Base-by-base conservation (phyloP, 768 basidiomycete genomes). In the Crassisporium funariophilum region DNA sequence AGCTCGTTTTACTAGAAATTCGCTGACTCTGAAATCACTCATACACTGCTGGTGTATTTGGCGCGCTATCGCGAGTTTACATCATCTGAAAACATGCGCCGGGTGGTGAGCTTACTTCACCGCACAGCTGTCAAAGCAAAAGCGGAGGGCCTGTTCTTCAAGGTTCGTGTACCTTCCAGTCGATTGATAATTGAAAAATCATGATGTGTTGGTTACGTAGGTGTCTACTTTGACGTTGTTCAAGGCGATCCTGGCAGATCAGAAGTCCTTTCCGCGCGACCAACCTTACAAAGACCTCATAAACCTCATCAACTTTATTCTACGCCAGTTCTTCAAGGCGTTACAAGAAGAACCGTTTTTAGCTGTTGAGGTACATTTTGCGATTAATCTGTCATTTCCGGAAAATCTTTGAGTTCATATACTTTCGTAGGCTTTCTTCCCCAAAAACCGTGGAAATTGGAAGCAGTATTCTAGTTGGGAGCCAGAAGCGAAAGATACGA, bases 111-210 rank as follows among this genome's bases (percentile, higher is more conserved):
- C 54, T 70, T 99, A 55, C 77, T 99, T 56, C 91, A 98, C 63
- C 82, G 97, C 11, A 91, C 95, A 54, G 94, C 86, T 35, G 82
- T 99, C 50, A 85, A 81, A 57, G 86, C 87, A 12, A 94, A 97
- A 64, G 91, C 93, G 1, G 97, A 98, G 63, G 95, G 88, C 0
- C 69, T 99, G 7, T 98, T 92, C 68, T 99, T 95, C 80, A 91
- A 95, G 70, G 95, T 93, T 49, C 44, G 79, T 65, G 27, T 49
- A 27, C 27, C n/a, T n/a, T n/a, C n/a, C n/a, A n/a, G n/a, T n/a
- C n/a, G n/a, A n/a, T n/a, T n/a, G n/a, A n/a, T n/a, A n/a, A n/a
- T n/a, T n/a, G n/a, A n/a, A n/a, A n/a, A n/a, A n/a, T n/a, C n/a
- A n/a, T n/a, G n/a, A 24, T 43, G 38, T 34, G 41, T 43, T 48